Evolutionary conservation across 257 asterid species (phyloP).

Genomic region (Scutellaria minor): DNA sequence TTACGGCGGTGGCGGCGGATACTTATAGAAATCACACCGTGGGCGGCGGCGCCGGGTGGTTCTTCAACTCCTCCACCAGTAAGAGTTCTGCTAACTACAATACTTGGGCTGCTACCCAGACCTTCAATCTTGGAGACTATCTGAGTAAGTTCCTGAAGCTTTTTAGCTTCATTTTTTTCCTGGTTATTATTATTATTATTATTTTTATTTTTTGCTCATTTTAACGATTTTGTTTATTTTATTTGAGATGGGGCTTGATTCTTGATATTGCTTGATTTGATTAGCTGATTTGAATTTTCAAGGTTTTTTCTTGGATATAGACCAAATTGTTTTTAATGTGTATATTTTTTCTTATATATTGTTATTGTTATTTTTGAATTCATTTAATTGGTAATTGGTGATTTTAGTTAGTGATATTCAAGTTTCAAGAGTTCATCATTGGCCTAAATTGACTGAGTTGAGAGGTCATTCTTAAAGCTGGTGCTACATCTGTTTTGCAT

Average conservation of each 20-base stretch:
- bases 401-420: background rate
- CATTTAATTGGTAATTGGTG: background rate
- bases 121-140: constrained; percentile 83
- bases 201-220: background rate
- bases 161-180: background rate
- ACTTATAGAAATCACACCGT: constrained; percentile 79
- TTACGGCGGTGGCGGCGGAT: constrained; percentile 48
- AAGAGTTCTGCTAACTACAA: constrained; percentile 58
- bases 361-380: background rate
- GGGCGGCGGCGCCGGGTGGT: constrained; percentile 82
- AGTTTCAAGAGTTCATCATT: background rate
- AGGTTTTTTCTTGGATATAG: background rate
- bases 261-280: constrained; percentile 17
- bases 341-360: too few relatives aligned
- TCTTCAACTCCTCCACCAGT: constrained; percentile 59
- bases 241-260: constrained; percentile 6
- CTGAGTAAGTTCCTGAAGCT: constrained; percentile 53
- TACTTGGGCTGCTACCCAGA: constrained; percentile 71
- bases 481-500: too few relatives aligned
- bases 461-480: background rate
- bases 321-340: background rate
- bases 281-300: constrained; percentile 7
- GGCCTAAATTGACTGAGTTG: background rate
- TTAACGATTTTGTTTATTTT: background rate
- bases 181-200: too few relatives aligned